These are phyloP conservation scores for Aspergillus sclerotiicarbonarius DNA, from an alignment of 495 filamentous ascomycete genomes.

Conservation along the genomic window DNA sequence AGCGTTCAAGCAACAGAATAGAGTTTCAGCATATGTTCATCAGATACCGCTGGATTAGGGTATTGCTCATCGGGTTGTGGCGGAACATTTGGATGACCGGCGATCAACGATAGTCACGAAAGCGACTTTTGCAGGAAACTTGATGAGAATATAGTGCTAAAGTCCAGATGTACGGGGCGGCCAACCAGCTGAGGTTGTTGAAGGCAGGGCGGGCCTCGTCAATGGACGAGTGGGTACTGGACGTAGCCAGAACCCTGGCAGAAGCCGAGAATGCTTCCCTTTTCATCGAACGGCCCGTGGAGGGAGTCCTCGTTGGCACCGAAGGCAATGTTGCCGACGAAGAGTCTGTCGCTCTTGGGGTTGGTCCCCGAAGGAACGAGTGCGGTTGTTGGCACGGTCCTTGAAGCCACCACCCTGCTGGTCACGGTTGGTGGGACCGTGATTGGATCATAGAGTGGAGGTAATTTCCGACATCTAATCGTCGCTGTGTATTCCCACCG, in stretches of 20 bases:
- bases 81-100: too few relatives aligned
- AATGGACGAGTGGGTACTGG: constrained; percentile 70
- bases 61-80: too few relatives aligned
- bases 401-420: constrained; percentile 46
- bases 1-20: too few relatives aligned
- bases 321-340: constrained; percentile 90
- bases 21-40: too few relatives aligned
- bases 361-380: constrained; percentile 74
- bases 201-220: constrained; percentile 83
- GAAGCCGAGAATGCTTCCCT: constrained; percentile 70
- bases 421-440: constrained; percentile 38
- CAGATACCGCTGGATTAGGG: too few relatives aligned
- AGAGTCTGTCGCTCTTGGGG: constrained; percentile 82
- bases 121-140: too few relatives aligned
- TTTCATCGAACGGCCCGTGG: constrained; percentile 68
- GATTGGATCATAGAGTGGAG: too few relatives aligned
- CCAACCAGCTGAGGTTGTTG: constrained; percentile 71
- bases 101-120: too few relatives aligned
- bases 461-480: too few relatives aligned
- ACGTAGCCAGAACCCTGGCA: constrained; percentile 96
- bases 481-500: too few relatives aligned
- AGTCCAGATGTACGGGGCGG: constrained; percentile 86
- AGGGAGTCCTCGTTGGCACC: constrained; percentile 75
- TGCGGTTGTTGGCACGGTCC: constrained; percentile 65
- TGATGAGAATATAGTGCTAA: too few relatives aligned